A percentile compares a stretch with the other conserved stretches of the same genome.
phyloP scores from a whole-genome alignment of 192 early-diverging fungal species.

The Rhizophagus sp. region DNA sequence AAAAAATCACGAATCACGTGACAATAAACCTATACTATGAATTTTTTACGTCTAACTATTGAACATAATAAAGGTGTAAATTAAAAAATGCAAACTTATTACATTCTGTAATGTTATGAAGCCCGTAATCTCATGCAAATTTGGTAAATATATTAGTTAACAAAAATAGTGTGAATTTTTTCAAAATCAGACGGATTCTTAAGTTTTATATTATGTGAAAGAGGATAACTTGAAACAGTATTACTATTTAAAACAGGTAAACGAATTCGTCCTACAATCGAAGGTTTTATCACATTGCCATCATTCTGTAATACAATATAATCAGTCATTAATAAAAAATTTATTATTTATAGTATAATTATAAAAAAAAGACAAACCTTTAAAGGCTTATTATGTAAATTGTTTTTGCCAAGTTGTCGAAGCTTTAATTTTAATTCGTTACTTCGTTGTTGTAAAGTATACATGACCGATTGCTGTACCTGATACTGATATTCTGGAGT shows the following conservation, averaged over 20 bases:
- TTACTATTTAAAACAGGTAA: constrained; percentile 17
- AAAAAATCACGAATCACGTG: too few species aligned
- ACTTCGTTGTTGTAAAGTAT: constrained; percentile 55
- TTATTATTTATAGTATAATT: not conserved
- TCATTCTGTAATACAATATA: not conserved
- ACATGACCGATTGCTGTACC: constrained; percentile 52
- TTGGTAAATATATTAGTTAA: constrained; percentile 25
- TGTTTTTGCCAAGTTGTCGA: constrained; percentile 18
- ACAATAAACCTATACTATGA: too few species aligned
- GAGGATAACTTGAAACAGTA: not conserved
- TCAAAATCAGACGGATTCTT: constrained; percentile 37
- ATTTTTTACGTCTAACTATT: too few species aligned
- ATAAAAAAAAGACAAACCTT: constrained; percentile 25
- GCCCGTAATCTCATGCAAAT: not conserved
- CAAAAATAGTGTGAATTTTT: constrained; percentile 38
- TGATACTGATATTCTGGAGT: constrained; percentile 57
- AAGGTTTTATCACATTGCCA: constrained; percentile 9
- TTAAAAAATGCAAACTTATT: too few species aligned
- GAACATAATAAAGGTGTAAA: too few species aligned
- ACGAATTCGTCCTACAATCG: constrained; percentile 31
- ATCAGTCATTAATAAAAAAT: not conserved
- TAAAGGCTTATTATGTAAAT: constrained; percentile 2
- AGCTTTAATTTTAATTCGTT: constrained; percentile 45
- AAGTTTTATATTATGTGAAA: constrained; percentile 27
- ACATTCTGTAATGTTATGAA: too few species aligned